Percentiles rank a stretch among this genome's conserved stretches.
phyloP scores from a whole-genome alignment of 1,284 basidiomycete genomes.

The Ustilago tritici region DNA sequence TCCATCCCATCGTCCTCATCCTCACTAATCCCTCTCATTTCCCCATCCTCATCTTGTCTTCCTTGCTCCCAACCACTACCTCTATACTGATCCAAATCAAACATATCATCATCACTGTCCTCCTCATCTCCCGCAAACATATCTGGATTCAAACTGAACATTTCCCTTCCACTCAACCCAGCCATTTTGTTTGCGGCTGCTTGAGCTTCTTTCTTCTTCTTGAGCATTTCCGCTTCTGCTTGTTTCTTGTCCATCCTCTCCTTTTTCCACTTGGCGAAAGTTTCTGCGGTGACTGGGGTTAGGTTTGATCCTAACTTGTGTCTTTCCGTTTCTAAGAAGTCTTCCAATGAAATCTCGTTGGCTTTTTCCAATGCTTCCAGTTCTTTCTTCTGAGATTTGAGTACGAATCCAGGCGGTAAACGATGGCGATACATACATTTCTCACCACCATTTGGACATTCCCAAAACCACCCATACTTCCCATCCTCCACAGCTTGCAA shows the following conservation, averaged over 20 bases:
- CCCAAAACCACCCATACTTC: slow-evolving; percentile 93
- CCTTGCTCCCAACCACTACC: slow-evolving; percentile 63
- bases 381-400: slow-evolving; percentile 83
- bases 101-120: slow-evolving; percentile 72
- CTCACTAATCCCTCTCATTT: slow-evolving; percentile 19
- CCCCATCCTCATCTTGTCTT: slow-evolving; percentile 53
- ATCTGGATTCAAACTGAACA: slow-evolving; percentile 92
- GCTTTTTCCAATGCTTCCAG: slow-evolving; percentile 81
- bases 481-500: slow-evolving; percentile 95
- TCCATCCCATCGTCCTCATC: slow-evolving; percentile 17
- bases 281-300: slow-evolving; percentile 94
- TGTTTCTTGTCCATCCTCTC: slow-evolving; percentile 73
- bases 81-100: slow-evolving; percentile 64
- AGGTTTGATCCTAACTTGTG: slow-evolving; percentile 77
- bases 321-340: slow-evolving; percentile 98
- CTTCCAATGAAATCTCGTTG: slow-evolving; percentile 86
- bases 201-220: slow-evolving; percentile 87
- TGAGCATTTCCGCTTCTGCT: slow-evolving; percentile 88
- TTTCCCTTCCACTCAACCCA: slow-evolving; percentile 94
- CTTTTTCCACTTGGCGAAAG: slow-evolving; percentile 94
- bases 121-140: slow-evolving; percentile 81
- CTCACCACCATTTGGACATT: slow-evolving; percentile 73
- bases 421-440: slow-evolving; percentile 95
- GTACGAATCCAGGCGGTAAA: slow-evolving; percentile 84
- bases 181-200: slow-evolving; percentile 88